Evolutionary conservation across 441 rosid species (phyloP), one percentile per base, ranked within the genome.

Genomic region (Cnidoscolus chayamansa): DNA sequence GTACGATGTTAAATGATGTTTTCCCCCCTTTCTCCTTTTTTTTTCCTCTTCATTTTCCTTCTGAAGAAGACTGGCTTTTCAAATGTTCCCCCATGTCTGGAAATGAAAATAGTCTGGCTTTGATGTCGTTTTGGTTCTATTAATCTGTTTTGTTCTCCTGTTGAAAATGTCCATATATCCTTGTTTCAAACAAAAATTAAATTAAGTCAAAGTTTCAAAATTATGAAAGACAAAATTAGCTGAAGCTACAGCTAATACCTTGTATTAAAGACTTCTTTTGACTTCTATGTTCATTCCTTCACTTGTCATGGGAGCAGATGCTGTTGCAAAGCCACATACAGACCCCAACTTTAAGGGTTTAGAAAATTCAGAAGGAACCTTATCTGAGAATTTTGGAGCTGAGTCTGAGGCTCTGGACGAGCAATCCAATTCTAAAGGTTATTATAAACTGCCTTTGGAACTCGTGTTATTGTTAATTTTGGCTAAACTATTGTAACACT

Each of bases 351-450:
- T 70, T 60, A 79, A 74, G 55, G 50, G 55, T 60, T 73, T 69
- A 43, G 84, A 76, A 51, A 70, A 70, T 63, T 62, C 74, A 20
- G 79, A 82, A 76, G 84, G 72, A 61, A 57, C 72, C 66, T 63
- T 65, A 67, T 25, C 75, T 65, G 70, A 48, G 4, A 57, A 54
- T 64, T 64, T 71, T 9, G 88, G 73, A 74, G 53, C 77, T 66
- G 83, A 78, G 63, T 65, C 47, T 59, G 86, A 73, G 30, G 65
- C 74, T 57, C 74, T 72, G 54, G 84, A 77, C 67, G 78, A 77
- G 73, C 79, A 63, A 30, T 62, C 81, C 31, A 75, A 62, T 78
- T 51, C 67, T 17, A 79, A 84, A 83, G 93, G 96, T 90, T 76
- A 32, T 51, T 76, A 32, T 51, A 53, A 1, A n/a, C 9, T 48